phyloP scores from a whole-genome alignment of 2,329 filamentous ascomycete genomes.

The Exserohilum turcica region DNA sequence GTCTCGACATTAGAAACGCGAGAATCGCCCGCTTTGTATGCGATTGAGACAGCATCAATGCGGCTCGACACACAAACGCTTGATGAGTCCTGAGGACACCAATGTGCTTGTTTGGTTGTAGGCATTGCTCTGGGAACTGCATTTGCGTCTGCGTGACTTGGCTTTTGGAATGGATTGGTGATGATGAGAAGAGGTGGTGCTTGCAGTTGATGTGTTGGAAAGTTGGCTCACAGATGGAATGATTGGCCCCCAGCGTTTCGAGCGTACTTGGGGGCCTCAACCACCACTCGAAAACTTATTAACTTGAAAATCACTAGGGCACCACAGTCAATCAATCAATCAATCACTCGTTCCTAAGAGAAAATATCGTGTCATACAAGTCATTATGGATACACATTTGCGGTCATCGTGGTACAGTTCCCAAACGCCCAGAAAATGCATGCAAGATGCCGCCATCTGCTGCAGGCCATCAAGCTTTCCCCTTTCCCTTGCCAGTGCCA shows the following conservation, averaged over 20 bases:
- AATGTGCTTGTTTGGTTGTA: not conserved
- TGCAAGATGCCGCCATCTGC: not conserved
- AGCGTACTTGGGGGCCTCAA: not conserved
- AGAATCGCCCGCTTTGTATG: not conserved
- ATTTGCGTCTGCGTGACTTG: not conserved
- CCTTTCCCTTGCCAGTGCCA: slow-evolving; percentile 33
- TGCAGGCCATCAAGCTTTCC: slow-evolving; percentile 6
- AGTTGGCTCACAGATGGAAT: not conserved
- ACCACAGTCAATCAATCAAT: not conserved
- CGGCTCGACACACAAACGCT: no score
- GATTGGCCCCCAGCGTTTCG: slow-evolving; percentile 8
- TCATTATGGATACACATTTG: not conserved
- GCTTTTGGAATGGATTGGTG: slow-evolving; percentile 5
- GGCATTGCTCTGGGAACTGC: not conserved
- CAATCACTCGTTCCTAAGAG: not conserved
- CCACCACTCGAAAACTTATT: not conserved
- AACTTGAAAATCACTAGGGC: not conserved
- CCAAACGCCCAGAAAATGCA: not conserved
- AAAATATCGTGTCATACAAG: not conserved
- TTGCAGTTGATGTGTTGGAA: slow-evolving; percentile 3
- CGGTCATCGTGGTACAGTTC: slow-evolving; percentile 18
- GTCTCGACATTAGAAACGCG: not conserved
- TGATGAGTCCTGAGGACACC: not conserved
- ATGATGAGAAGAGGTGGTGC: not conserved
- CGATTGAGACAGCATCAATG: not conserved